phyloP scores from a whole-genome alignment of 805 yeast genomes.

The Saccharomycopsis amapae region DNA sequence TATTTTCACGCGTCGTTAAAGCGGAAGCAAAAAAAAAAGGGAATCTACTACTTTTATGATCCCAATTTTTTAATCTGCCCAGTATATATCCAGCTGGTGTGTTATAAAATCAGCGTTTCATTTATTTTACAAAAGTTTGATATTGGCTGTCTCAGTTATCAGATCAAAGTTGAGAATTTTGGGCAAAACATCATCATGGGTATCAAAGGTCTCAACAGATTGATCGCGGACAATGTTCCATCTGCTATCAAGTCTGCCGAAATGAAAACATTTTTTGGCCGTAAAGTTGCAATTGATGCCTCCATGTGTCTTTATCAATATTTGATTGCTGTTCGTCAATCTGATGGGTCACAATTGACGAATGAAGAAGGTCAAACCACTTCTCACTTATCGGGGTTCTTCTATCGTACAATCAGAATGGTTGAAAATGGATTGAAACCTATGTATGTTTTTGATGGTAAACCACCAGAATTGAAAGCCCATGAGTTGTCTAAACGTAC shows the following conservation, averaged over 20 bases:
- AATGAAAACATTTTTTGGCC: conserved; percentile 79
- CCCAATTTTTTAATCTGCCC: too few relatives aligned
- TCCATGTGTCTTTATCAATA: conserved; percentile 97
- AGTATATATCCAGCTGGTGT: too few relatives aligned
- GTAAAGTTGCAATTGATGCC: conserved; percentile 95
- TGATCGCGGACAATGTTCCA: conserved; percentile 88
- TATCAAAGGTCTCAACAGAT: conserved; percentile 66
- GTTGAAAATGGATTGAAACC: conserved; percentile 94
- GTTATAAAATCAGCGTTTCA: too few relatives aligned
- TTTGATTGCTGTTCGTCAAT: conserved; percentile 91
- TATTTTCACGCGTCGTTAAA: too few relatives aligned
- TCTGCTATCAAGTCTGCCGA: conserved; percentile 68
- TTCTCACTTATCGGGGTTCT: conserved; percentile 93
- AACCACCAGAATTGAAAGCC: conserved; percentile 90
- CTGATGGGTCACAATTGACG: conserved; percentile 90
- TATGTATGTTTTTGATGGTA: conserved; percentile 94
- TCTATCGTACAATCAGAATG: conserved; percentile 85
- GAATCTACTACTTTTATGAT: too few relatives aligned
- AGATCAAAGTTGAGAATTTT: too few relatives aligned
- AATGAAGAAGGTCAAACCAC: conserved; percentile 88
- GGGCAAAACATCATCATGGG: conserved; percentile 30
- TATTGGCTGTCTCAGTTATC: too few relatives aligned
- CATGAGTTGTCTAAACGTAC: conserved; percentile 87
- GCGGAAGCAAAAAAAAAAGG: too few relatives aligned
- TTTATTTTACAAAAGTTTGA: too few relatives aligned